Evolutionary conservation across 2,329 filamentous ascomycete genomes (phyloP).

Genomic region (Microsporum audouinii): DNA sequence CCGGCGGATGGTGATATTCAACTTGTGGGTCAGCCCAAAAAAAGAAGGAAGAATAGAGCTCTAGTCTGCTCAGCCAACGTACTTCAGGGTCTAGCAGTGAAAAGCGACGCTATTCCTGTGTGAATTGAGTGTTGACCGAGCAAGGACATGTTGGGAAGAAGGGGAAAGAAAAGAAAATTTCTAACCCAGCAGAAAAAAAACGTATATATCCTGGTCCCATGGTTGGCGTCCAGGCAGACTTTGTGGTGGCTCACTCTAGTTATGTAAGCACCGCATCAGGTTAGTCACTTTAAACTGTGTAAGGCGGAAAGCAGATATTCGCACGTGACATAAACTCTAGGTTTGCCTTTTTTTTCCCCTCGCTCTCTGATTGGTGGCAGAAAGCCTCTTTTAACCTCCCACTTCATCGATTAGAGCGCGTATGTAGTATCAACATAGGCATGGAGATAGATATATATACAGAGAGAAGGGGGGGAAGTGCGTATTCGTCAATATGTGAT

Average conservation of each 20-base stretch:
- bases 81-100: background rate
- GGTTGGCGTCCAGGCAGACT: background rate
- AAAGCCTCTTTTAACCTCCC: slow-evolving; percentile 4
- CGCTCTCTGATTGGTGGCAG: background rate
- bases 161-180: background rate
- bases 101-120: background rate
- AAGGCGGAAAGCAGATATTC: background rate
- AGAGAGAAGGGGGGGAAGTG: background rate
- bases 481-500: background rate
- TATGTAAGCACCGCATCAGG: background rate
- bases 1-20: background rate
- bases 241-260: background rate
- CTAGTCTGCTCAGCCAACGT: background rate
- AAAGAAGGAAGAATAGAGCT: background rate
- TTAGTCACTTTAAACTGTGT: background rate
- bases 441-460: background rate
- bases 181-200: background rate
- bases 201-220: background rate
- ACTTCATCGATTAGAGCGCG: background rate
- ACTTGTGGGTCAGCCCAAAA: background rate
- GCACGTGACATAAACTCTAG: background rate
- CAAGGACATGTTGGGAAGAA: background rate
- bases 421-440: background rate
- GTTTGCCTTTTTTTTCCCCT: background rate
- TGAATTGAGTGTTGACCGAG: background rate